Base-by-base conservation (phyloP, 1,284 basidiomycete species). In the Trichosporon sp. region DNA sequence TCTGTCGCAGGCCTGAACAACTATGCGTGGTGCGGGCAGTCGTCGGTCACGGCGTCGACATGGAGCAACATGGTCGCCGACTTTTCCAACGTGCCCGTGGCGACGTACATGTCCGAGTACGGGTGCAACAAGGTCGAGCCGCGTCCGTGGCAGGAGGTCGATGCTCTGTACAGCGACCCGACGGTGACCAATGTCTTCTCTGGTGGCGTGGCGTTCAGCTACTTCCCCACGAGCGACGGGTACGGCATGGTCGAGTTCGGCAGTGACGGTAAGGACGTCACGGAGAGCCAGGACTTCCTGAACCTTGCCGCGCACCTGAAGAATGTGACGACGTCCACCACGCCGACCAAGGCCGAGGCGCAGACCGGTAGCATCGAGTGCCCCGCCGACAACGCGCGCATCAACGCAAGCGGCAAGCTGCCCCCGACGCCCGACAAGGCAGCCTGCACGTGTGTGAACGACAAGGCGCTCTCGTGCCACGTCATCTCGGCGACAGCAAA, bases 21-120 rank as follows among this genome's bases (percentile, higher is more conserved):
- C 69, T 81, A 81, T 68, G 75, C 87, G 73, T 95, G 90, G 89
- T 93, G 91, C 77, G 91, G 91, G 56, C 79, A 85, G 65, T 86
- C 86, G 10, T 85, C 82, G 19, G 87, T 87, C 74, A 70, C 83
- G 62, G 78, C 71, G 14, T 84, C 86, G 33, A 77, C 84, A 82
- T 71, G 83, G 85, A 65, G 73, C 54, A 63, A 66, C 23, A 79
- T 81, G 61, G 77, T 79, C 29, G 49, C 64, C 5, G 81, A 80
- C 23, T 83, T 83, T 69, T 63, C 65, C 13, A 68, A 79, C 66
- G 88, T 89, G 76, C 90, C 91, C 61, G 85, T 94, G 25, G 86
- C 87, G 1, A 90, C 90, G 5, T 95, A 95, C 83, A 91, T 95
- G 81, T 90, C 90, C 75, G 92, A 96, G 83, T 95, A 86, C 69